Evolutionary conservation across 2,329 filamentous ascomycete species (phyloP), one percentile per base, ranked within the genome.

Genomic region (Aspergillus quadricinctus): DNA sequence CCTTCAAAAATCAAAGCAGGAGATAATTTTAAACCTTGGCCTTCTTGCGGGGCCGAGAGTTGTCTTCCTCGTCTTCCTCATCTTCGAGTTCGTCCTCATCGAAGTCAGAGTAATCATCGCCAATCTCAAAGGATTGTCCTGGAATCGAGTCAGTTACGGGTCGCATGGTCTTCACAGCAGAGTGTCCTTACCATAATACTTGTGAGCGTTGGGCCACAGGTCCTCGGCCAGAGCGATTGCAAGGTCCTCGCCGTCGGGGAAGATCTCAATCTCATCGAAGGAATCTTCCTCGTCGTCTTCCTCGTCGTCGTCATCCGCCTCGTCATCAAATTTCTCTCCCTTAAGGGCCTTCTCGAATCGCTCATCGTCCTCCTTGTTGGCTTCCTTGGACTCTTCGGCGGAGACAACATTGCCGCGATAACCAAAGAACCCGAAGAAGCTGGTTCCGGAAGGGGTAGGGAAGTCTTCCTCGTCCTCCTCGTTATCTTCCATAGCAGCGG

Each of bases 401-500:
- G 83, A 84, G 65, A 96, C 78, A 67, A 83, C 84, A 61, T 83
- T 79, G 61, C 85, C 90, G 60, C 81, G 84, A 78, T 87, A 97
- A 53, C 88, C 90, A 72, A 97, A 97, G 83, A 88, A 94, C 56
- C 86, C 85, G 72, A 97, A 97, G 81, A 97, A 96, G 76, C 88
- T 92, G 51, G 86, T 71, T 5, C 82, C 86, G 48, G 84, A 85
- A 59, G 88, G 81, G 49, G 83, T 83, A 17, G 81, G 86, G 11
- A 72, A 66, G 25, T 73, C 68, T 40, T 75, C 72, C 14, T 75
- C 75, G 14, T 74, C 70, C 14, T 71, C 69, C 28, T 67, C 67
- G 17, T 68, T 66, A 4, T 70, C 66, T 14, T 72, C 65, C 8
- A 70, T 59, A 27, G 69, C 66, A 55, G 74, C 72, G 31, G 69